phyloP scores from a whole-genome alignment of 2,329 filamentous ascomycete species.

The Ophiostoma montium region DNA sequence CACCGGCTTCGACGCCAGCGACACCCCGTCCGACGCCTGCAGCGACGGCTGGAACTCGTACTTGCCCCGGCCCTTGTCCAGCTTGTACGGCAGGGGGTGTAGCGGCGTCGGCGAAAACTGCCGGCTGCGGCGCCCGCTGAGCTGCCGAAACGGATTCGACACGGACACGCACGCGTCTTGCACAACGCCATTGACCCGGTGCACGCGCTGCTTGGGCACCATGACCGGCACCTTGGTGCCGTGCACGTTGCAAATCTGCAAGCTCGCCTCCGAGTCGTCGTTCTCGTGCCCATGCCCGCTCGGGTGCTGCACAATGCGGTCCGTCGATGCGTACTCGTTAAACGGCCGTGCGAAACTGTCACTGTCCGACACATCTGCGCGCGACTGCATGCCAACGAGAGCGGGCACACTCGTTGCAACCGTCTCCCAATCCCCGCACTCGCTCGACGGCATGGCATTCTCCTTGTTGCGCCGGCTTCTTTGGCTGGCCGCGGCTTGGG shows the following conservation, averaged over 20 bases:
- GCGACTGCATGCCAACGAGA: conserved; percentile 14
- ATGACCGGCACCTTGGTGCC: conserved; percentile 18
- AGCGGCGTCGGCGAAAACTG: conserved; percentile 8
- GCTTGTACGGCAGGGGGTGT: background rate
- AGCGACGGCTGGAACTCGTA: conserved; percentile 12
- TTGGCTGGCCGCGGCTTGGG: too few relatives aligned
- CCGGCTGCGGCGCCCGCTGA: background rate
- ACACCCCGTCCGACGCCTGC: conserved; percentile 1
- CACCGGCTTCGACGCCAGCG: background rate
- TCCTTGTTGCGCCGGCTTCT: background rate
- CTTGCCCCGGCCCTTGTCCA: conserved; percentile 2
- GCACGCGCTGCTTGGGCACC: conserved; percentile 18
- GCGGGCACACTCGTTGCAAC: conserved; percentile 21
- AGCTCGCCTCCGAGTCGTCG: conserved; percentile 8
- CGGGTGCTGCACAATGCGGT: conserved; percentile 17
- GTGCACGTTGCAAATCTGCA: conserved; percentile 12
- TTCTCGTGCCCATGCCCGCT: too few relatives aligned
- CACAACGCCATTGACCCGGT: conserved; percentile 20
- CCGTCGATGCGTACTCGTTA: conserved; percentile 16
- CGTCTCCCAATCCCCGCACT: conserved; percentile 27
- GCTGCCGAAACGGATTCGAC: conserved; percentile 10
- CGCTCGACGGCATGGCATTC: conserved; percentile 14
- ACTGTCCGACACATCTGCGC: conserved; percentile 28
- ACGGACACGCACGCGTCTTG: too few relatives aligned
- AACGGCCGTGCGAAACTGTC: conserved; percentile 10